Evolutionary conservation across 176 grass and related monocot genomes (phyloP).

Genomic region (Alloteropsis semialata): DNA sequence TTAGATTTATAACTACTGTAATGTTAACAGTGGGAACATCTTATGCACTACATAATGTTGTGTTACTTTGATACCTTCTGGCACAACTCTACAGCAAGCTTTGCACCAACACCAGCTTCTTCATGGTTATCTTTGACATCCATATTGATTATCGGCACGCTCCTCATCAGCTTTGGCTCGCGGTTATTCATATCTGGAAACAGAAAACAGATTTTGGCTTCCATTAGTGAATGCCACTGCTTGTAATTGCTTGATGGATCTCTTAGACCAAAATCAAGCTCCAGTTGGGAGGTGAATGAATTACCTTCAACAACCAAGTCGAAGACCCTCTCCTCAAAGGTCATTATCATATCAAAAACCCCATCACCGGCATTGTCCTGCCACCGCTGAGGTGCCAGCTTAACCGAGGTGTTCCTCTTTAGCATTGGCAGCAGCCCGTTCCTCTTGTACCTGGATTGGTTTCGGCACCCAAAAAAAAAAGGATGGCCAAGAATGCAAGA

Average conservation of each 20-base stretch:
- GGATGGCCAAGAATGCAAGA: neutral
- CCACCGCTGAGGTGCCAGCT: constrained; percentile 84
- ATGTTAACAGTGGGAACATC: neutral
- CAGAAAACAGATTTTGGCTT: neutral
- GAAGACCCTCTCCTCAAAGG: constrained; percentile 95
- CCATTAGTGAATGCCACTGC: neutral
- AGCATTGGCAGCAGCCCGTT: constrained; percentile 96
- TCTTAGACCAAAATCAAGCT: neutral
- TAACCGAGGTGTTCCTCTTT: constrained; percentile 82
- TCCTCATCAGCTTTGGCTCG: constrained; percentile 64
- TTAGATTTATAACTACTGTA: neutral
- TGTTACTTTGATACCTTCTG: constrained; percentile 59
- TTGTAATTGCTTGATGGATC: neutral
- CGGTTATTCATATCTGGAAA: constrained; percentile 90
- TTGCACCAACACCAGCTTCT: constrained; percentile 89
- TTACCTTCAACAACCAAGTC: constrained; percentile 85
- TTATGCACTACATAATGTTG: constrained; percentile 7
- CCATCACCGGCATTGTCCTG: constrained; percentile 76
- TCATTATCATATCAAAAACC: constrained; percentile 76
- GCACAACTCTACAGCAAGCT: constrained; percentile 89
- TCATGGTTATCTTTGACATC: constrained; percentile 99
- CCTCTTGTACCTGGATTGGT: constrained; percentile 77
- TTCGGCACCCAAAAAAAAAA: neutral
- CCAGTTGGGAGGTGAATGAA: neutral
- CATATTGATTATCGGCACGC: constrained; percentile 82